Base-by-base conservation (phyloP, 192 early-diverging fungal genomes). In the Dispira simplex region DNA sequence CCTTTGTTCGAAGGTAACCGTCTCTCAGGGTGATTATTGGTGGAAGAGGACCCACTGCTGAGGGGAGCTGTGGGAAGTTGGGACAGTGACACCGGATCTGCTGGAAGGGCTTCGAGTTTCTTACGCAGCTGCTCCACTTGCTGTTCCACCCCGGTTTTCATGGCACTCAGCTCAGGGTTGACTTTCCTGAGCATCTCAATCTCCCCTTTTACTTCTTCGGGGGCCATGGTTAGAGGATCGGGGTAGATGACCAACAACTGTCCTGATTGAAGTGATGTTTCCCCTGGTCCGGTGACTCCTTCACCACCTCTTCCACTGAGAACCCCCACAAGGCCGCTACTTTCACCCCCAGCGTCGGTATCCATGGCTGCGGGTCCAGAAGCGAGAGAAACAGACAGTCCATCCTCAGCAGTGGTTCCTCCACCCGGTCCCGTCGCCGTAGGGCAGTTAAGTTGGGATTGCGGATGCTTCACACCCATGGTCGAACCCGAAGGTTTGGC, bases 131-230 rank as follows among this genome's bases (percentile, higher is more conserved):
- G 48, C 48, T 23, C 48, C 16, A 51, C 48, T 51, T 20, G 48
- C 18, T 51, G 18, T 9, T 57, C n/a, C 55, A 57, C 55, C 10
- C 27, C 26, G 1, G 16, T 14, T 14, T 57, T 57, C 55, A 23
- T 20, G 55, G 27, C 25, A 27, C 55, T 20, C 21, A 57, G 55
- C 26, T 57, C 49, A 51, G 16, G 49, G 49, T 51, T 51, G 49
- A 20, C 23, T 18, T 4, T 51, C 16, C 8, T 18, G 49, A 51
- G 49, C 49, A 20, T 20, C 21, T 57, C 55, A 13, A 57, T 16
- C 26, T 57, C 55, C 16, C 3, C 4, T 1, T 27, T 3, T 14
- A 57, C 27, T 10, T 57, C 55, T 20, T 57, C 55, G 2, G 26
- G n/a, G 21, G 55, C 21, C 55, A 57, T 57, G 55, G 55, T 26